Conservation (phyloP, 805 yeast species). For the Candida vaughaniae region DNA sequence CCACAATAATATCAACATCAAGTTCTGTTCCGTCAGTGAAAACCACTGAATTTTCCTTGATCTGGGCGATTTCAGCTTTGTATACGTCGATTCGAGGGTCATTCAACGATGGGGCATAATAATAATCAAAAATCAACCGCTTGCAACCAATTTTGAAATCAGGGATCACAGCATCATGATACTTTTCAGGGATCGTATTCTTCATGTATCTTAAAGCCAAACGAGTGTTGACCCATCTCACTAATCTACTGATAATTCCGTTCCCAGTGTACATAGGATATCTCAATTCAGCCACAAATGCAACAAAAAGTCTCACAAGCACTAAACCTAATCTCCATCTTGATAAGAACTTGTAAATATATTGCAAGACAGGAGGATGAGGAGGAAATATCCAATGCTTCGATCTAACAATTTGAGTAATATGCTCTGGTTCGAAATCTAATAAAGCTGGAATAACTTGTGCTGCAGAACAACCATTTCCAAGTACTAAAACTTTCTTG, state of each 20-base stretch:
- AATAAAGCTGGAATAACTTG: slow-evolving; percentile 40
- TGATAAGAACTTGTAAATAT: slow-evolving; percentile 24
- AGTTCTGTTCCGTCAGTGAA: slow-evolving; percentile 26
- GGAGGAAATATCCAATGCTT: slow-evolving; percentile 42
- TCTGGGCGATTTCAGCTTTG: slow-evolving; percentile 20
- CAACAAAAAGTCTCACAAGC: slow-evolving; percentile 27
- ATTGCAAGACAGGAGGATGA: slow-evolving; percentile 22
- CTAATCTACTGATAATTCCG: slow-evolving; percentile 22
- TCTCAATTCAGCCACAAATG: slow-evolving; percentile 30
- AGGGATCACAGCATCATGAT: slow-evolving; percentile 33
- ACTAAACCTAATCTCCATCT: slow-evolving; percentile 26
- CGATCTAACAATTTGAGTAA: slow-evolving; percentile 34
- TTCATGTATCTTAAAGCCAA: slow-evolving; percentile 25
- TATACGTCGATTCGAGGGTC: slow-evolving; percentile 30
- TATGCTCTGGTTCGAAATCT: slow-evolving; percentile 20
- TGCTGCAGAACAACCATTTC: slow-evolving; percentile 44
- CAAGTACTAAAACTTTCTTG: slow-evolving; percentile 38
- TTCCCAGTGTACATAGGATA: slow-evolving; percentile 36
- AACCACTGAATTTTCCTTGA: slow-evolving; percentile 29
- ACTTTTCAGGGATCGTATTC: slow-evolving; percentile 28
- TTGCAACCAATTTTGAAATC: slow-evolving; percentile 43
- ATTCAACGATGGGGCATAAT: slow-evolving; percentile 31
- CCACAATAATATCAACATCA: slow-evolving; percentile 38
- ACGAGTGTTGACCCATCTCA: slow-evolving; percentile 24
- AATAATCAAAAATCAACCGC: slow-evolving; percentile 37